Evolutionary conservation across 805 yeast genomes (phyloP), one percentile per base, ranked within the genome.

Genomic region (Candida gorgasii): DNA sequence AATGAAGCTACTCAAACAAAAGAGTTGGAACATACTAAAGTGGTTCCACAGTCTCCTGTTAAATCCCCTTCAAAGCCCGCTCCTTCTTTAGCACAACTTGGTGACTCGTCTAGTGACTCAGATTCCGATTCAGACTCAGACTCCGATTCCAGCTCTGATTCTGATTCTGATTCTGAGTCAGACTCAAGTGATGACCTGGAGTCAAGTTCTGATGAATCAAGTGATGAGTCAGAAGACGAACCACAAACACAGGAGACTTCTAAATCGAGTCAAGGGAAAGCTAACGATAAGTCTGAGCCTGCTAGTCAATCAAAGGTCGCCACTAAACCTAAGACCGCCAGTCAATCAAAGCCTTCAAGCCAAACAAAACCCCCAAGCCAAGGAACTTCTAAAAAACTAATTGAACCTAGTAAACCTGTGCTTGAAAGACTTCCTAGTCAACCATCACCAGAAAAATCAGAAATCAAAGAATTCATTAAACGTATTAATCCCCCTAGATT

Each of bases 401-500:
- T 16, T 14, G 31, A 36, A 19, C 41, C 45, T 13, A 36, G 26
- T 12, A 31, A 36, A 12, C 40, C 44, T 16, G 36, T 30, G 3
- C 14, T 30, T 5, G 33, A 29, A 14, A 18, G n/a, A 29, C 31
- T 41, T 17, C 17, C 34, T 5, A 31, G 19, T 26, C 39, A 24
- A 24, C 12, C 39, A 22, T 34, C 37, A 18, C 39, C 35, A 22
- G 36, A 34, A 12, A 34, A 20, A n/a, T 24, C 24, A 15, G 30
- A 31, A 33, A 23, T 34, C 16, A 30, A 36, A 24, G 18, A 28
- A 38, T 43, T 38, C 27, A 31, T 43, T 18, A 28, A 20, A n/a
- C 23, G 15, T 4, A 51, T 53, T n/a, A 55, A 49, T 38, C 57
- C 54, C 35, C 67, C 67, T 1, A 75, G 82, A 0, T 68, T 79